Evolutionary conservation across 257 asterid genomes (phyloP).

Genomic region (Nicotiana otophora): DNA sequence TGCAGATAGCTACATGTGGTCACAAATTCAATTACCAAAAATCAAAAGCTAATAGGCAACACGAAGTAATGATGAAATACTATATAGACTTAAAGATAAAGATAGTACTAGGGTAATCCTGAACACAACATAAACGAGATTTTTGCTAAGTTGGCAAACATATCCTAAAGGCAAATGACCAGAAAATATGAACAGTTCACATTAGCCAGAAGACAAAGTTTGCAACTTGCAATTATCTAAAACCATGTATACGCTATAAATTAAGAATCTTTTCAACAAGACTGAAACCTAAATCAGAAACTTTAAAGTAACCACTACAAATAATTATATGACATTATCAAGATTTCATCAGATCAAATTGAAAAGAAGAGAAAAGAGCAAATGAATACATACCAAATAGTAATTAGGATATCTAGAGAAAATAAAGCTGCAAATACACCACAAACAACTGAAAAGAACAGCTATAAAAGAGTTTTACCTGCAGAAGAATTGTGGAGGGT

Average conservation of each 20-base stretch:
- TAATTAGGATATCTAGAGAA: neutral
- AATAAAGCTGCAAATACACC: neutral
- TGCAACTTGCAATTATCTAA: neutral
- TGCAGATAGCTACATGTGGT: neutral
- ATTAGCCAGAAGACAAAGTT: neutral
- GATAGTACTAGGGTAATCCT: neutral
- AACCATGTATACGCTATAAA: neutral
- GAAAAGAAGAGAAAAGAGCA: neutral
- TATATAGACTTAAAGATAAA: neutral
- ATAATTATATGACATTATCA: neutral
- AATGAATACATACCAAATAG: no score
- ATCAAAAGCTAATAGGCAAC: neutral
- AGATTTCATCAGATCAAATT: neutral
- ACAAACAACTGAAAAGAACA: neutral
- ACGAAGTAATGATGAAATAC: neutral
- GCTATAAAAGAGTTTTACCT: slow-evolving; percentile 28
- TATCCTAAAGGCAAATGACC: neutral
- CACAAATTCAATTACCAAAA: neutral
- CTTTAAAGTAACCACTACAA: neutral
- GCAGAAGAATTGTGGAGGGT: slow-evolving; percentile 56
- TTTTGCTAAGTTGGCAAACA: neutral
- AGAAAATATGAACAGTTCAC: neutral
- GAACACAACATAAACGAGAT: neutral
- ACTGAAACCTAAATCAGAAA: neutral
- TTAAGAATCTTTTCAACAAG: neutral